Percentiles rank a stretch among this genome's conserved stretches.
Conservation (phyloP, 352 stramenopile species). For the Globisporangium polare region DNA sequence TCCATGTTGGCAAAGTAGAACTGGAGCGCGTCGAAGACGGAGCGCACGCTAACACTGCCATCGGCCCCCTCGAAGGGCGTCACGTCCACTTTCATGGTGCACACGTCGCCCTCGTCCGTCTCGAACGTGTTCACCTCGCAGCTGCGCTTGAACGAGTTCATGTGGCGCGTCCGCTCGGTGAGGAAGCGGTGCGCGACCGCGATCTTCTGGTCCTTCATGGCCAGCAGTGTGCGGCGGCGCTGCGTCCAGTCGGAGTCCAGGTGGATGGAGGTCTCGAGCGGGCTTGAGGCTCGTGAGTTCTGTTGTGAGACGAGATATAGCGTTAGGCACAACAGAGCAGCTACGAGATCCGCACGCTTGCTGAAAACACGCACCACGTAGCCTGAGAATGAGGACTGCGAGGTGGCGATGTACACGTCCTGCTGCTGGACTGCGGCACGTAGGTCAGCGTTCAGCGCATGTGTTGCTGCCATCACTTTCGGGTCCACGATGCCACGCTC, state of each 20-base stretch:
- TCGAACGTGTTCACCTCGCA: constrained; percentile 41
- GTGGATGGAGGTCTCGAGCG: constrained; percentile 7
- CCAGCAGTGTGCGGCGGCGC: constrained; percentile 23
- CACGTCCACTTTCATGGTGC: constrained; percentile 37
- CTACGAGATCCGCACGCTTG: no score
- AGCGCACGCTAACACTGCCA: constrained; percentile 30
- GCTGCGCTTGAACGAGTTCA: constrained; percentile 24
- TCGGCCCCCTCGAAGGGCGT: constrained; percentile 27
- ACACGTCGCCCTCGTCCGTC: constrained; percentile 33
- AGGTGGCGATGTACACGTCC: neutral
- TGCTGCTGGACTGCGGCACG: constrained; percentile 2
- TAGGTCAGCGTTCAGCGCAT: neutral
- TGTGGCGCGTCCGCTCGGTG: constrained; percentile 20
- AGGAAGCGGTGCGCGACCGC: constrained; percentile 27
- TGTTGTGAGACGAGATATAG: neutral
- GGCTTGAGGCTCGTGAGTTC: constrained; percentile 7
- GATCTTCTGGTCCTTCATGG: constrained; percentile 28
- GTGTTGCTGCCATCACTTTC: neutral
- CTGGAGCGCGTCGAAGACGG: constrained; percentile 34
- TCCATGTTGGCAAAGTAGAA: constrained; percentile 45
- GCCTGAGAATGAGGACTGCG: constrained; percentile 2
- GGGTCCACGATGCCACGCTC: neutral
- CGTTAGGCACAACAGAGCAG: neutral
- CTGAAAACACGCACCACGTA: constrained; percentile 9
- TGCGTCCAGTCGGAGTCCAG: constrained; percentile 20